These are phyloP conservation scores for Quercus suber DNA, from an alignment of 306 rosid genomes.

Conservation along the genomic window DNA sequence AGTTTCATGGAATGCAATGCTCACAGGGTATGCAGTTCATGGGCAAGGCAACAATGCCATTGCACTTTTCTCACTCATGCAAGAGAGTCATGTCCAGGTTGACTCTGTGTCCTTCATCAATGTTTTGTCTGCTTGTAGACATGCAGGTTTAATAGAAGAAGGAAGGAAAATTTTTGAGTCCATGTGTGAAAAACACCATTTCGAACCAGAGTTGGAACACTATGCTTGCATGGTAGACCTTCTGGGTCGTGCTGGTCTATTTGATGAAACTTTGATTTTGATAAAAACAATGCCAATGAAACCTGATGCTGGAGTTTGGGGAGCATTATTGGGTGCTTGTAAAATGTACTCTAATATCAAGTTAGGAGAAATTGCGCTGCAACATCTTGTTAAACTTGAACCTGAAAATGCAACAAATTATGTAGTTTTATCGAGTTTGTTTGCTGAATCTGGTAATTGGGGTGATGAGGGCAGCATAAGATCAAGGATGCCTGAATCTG, in stretches of 20 bases:
- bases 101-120: conserved; percentile 59
- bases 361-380: conserved; percentile 57
- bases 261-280: conserved; percentile 45
- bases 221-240: conserved; percentile 82
- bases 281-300: conserved; percentile 50
- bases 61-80: conserved; percentile 55
- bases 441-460: conserved; percentile 61
- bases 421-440: conserved; percentile 54
- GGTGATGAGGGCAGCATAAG: conserved; percentile 43
- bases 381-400: conserved; percentile 60
- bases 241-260: conserved; percentile 58
- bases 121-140: conserved; percentile 74
- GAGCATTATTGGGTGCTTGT: conserved; percentile 77
- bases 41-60: conserved; percentile 54
- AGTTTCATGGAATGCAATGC: conserved; percentile 71
- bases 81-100: conserved; percentile 34
- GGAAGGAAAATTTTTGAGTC: conserved; percentile 46
- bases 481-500: conserved; percentile 34
- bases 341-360: conserved; percentile 57
- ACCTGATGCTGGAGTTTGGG: conserved; percentile 72
- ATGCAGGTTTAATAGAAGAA: conserved; percentile 58
- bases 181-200: conserved; percentile 45
- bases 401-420: conserved; percentile 56
- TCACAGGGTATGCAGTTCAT: conserved; percentile 64
- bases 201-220: conserved; percentile 61